Percentiles rank a stretch among this genome's conserved stretches.
Conservation (phyloP, 2,329 filamentous ascomycete species). For the Colletotrichum acutatum region DNA sequence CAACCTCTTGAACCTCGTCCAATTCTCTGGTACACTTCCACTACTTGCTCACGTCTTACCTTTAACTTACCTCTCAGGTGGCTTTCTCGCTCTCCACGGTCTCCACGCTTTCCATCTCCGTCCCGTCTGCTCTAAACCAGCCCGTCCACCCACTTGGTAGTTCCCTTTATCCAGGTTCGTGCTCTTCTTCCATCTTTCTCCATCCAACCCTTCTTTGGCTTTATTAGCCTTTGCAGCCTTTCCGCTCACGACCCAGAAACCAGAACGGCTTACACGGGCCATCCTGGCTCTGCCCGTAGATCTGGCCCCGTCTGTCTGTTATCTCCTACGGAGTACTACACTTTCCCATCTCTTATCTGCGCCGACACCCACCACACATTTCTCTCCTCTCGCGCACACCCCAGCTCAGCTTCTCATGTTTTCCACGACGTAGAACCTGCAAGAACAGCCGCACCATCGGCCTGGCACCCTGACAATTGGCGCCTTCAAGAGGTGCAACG, state of each 20-base stretch:
- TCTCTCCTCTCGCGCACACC: conserved; percentile 2
- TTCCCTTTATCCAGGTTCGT: background rate
- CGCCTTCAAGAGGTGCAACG: conserved; percentile 14
- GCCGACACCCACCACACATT: conserved; percentile 19
- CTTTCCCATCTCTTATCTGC: conserved; percentile 30
- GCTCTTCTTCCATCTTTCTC: conserved; percentile 1
- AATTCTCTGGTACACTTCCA: no score
- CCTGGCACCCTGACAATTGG: conserved; percentile 21
- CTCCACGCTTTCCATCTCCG: background rate
- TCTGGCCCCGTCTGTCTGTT: conserved; percentile 23
- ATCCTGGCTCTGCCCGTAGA: conserved; percentile 32
- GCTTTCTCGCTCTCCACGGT: background rate
- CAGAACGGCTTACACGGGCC: conserved; percentile 27
- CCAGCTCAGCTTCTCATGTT: conserved; percentile 28
- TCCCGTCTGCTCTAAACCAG: background rate
- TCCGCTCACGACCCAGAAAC: conserved; percentile 8
- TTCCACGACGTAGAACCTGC: conserved; percentile 15
- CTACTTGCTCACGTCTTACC: background rate
- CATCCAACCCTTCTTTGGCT: conserved; percentile 8
- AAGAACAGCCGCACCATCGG: conserved; percentile 21
- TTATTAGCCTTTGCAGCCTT: conserved; percentile 11
- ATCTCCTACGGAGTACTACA: conserved; percentile 12
- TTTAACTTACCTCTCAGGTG: background rate
- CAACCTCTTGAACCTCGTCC: conserved; percentile 13
- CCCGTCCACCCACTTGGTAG: background rate